Conservation (phyloP, 2,329 filamentous ascomycete genomes). For the Fusarium tuaranense region DNA sequence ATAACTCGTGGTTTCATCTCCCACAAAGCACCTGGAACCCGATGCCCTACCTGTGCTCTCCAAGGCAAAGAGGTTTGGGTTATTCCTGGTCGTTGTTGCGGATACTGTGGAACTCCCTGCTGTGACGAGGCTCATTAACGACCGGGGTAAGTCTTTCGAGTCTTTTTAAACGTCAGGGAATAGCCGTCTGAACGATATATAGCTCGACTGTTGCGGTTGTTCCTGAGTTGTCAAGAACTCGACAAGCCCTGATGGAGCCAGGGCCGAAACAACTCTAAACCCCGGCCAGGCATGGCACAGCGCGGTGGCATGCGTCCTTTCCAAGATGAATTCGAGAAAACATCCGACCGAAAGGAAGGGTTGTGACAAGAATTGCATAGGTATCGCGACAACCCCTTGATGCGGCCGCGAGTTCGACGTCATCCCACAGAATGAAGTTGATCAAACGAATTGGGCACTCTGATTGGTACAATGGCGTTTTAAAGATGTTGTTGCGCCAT, state of each 20-base stretch:
- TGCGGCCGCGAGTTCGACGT: not conserved
- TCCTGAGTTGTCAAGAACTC: not conserved
- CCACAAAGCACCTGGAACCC: slow-evolving; percentile 59
- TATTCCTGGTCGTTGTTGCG: slow-evolving; percentile 64
- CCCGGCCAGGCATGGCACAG: not conserved
- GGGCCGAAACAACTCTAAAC: not conserved
- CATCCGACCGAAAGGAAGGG: not conserved
- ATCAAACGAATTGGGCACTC: not conserved
- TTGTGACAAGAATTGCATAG: not conserved
- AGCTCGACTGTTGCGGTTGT: not conserved
- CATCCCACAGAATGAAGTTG: slow-evolving; percentile 11
- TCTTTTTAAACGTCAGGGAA: not conserved
- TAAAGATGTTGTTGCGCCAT: not conserved
- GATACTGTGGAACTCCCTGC: slow-evolving; percentile 62
- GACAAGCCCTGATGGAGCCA: not conserved
- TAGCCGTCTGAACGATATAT: slow-evolving; percentile 3
- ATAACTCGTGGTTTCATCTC: slow-evolving; percentile 8
- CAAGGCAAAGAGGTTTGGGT: slow-evolving; percentile 67
- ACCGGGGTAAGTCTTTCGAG: slow-evolving; percentile 9
- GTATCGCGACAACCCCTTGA: slow-evolving; percentile 3
- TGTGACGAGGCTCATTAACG: slow-evolving; percentile 29
- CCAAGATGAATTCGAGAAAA: not conserved
- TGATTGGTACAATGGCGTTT: slow-evolving; percentile 17
- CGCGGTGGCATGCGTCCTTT: not conserved
- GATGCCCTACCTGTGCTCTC: slow-evolving; percentile 63